Base-by-base conservation (phyloP, 441 rosid genomes). In the Manihot esculenta region DNA sequence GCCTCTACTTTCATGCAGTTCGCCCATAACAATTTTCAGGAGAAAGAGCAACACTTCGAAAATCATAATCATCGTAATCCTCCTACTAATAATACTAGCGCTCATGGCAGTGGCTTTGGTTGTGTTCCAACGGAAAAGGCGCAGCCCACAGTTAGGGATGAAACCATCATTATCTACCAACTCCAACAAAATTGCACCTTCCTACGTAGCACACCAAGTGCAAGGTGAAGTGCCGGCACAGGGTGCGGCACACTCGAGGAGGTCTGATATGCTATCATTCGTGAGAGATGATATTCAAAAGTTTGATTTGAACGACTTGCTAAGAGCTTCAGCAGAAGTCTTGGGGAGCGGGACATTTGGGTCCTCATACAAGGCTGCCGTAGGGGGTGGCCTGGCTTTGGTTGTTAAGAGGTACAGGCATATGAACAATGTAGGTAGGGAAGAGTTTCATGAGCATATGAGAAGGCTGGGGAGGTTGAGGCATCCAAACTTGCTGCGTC, bases 261-360 rank as follows among this genome's bases (percentile, higher is more conserved):
- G 58, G 73, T 44, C 68, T 0, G 96, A 88, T 10, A 85, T 83
- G 63, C 63, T 95, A 47, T 59, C 81, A 13, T 93, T 96, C 61
- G 49, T 96, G 49, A 77, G 77, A 48, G 88, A 88, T 0, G 89
- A 89, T 51, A 21, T 83, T 24, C 82, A 81, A 75, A 79, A 67
- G 72, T 95, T 95, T 55, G 97, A 88, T 62, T 78, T 95, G 68
- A 93, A 87, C 45, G 97, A 91, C 69, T 74, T 95, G 84, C 83
- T 95, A 1, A 87, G 75, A 77, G 91, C 98, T 0, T 90, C 99
- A 0, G 98, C 99, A 7, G 98, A 95, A 76, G 89, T 95, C 30
- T 76, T 95, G 72, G 99, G 98, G 47, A 91, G 99, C 54, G 99
- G 98, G 55, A 86, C 88, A 51, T 95, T 91, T 57, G 98, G 99